Evolutionary conservation across 2,329 filamentous ascomycete genomes (phyloP).

Genomic region (Didymella pinodella): DNA sequence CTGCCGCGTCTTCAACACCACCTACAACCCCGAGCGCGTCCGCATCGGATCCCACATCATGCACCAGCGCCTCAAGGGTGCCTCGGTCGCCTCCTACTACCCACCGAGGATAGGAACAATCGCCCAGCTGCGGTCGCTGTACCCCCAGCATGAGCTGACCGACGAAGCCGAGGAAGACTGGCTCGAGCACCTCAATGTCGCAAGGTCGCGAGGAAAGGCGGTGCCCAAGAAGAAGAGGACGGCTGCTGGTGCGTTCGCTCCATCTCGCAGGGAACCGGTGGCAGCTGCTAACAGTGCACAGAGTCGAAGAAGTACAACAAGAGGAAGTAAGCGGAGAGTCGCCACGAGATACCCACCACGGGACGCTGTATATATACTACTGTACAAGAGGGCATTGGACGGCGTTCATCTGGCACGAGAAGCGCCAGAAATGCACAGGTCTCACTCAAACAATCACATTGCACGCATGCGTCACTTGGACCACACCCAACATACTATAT

Average conservation of each 20-base stretch:
- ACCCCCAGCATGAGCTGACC: constrained; percentile 72
- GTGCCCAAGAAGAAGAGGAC: constrained; percentile 88
- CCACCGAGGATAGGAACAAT: constrained; percentile 77
- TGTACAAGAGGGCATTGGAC: constrained; percentile 27
- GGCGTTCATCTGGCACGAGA: constrained; percentile 24
- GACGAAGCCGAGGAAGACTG: constrained; percentile 83
- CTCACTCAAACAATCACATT: constrained; percentile 3
- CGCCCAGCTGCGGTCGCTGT: constrained; percentile 74
- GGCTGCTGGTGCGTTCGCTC: constrained; percentile 52
- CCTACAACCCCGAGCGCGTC: constrained; percentile 83
- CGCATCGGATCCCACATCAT: constrained; percentile 92
- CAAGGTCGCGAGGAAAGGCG: constrained; percentile 75
- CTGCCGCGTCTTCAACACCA: constrained; percentile 90
- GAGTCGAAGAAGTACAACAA: constrained; percentile 59
- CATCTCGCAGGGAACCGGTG: too few relatives aligned
- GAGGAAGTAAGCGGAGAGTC: constrained; percentile 47
- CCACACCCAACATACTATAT: constrained; percentile 17
- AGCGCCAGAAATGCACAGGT: constrained; percentile 1
- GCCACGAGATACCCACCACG: constrained; percentile 8
- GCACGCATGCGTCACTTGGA: neutral
- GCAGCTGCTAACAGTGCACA: constrained; percentile 28
- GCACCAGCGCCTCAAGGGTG: constrained; percentile 86
- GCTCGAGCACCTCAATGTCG: constrained; percentile 69
- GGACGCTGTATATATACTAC: constrained; percentile 27
- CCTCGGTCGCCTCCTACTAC: constrained; percentile 85